These are phyloP conservation scores for Malus hybrid DNA, from an alignment of 331 rosid genomes.

Conservation along the genomic window DNA sequence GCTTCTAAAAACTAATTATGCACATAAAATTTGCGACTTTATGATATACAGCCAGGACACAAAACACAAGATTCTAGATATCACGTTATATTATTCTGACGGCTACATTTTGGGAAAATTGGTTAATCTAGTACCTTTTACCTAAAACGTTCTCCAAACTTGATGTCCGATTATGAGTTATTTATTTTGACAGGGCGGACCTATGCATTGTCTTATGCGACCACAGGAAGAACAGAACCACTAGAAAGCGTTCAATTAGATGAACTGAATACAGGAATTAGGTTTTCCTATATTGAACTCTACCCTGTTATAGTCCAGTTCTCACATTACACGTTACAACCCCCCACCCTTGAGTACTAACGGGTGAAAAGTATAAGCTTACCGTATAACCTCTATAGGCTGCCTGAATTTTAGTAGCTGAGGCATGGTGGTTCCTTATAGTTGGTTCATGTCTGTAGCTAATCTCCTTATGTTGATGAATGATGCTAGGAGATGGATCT, in stretches of 20 bases:
- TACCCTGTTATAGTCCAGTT: neutral
- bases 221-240: no score
- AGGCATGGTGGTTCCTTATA: conserved; percentile 47
- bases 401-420: conserved; percentile 86
- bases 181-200: neutral
- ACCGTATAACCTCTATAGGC: conserved; percentile 84
- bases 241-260: neutral
- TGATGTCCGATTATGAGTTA: neutral
- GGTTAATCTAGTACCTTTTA: neutral
- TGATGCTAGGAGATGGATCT: conserved; percentile 42
- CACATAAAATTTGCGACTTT: neutral
- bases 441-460: conserved; percentile 61
- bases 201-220: neutral
- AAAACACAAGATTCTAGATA: neutral
- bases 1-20: neutral
- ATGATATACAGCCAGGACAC: neutral
- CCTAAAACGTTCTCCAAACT: neutral
- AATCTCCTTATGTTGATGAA: conserved; percentile 48
- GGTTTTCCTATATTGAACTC: conserved; percentile 1
- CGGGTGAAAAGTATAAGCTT: conserved; percentile 21
- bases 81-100: neutral
- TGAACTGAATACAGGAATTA: neutral
- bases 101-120: neutral
- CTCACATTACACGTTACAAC: neutral
- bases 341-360: conserved; percentile 1